Percentiles rank a stretch among this genome's conserved stretches.
Evolutionary conservation across 164 flowering plant species (phyloP).

Genomic region (Macadamia tetraphylla): DNA sequence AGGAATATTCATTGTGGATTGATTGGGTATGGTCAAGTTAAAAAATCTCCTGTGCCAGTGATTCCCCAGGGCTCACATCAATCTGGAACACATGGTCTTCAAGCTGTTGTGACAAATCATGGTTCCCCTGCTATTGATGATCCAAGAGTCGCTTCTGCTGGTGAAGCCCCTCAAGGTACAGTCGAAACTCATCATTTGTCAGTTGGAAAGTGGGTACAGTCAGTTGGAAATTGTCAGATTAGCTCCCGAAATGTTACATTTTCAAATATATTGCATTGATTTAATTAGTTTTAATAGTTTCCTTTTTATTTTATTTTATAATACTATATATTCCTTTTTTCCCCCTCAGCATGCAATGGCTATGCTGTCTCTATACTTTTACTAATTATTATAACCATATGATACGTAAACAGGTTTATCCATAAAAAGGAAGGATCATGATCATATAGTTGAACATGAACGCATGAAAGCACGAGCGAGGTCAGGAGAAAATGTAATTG

Average conservation of each 20-base stretch:
- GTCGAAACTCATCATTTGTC: slow-evolving; percentile 6
- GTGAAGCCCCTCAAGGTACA: slow-evolving; percentile 5
- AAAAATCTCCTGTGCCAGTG: slow-evolving; percentile 16
- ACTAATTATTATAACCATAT: neutral
- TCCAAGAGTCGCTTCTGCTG: slow-evolving; percentile 13
- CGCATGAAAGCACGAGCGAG: slow-evolving; percentile 24
- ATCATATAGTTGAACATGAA: slow-evolving; percentile 18
- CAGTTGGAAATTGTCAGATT: slow-evolving; percentile 8
- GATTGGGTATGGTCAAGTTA: slow-evolving; percentile 43
- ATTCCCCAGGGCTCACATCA: slow-evolving; percentile 8
- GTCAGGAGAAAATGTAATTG: slow-evolving; percentile 12
- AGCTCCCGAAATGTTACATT: slow-evolving; percentile 18
- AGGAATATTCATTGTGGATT: slow-evolving; percentile 66
- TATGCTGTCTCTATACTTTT: too few species aligned
- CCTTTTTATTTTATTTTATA: too few species aligned
- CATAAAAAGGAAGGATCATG: slow-evolving; percentile 39
- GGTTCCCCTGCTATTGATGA: slow-evolving; percentile 13
- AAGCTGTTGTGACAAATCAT: slow-evolving; percentile 22
- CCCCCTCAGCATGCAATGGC: too few species aligned
- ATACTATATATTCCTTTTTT: too few species aligned
- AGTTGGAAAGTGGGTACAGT: slow-evolving; percentile 12
- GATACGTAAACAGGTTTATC: slow-evolving; percentile 18
- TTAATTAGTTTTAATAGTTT: too few species aligned
- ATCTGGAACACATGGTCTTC: slow-evolving; percentile 9
- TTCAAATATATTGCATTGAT: too few species aligned